A percentile compares a stretch with the other conserved stretches of the same genome.
Conservation (phyloP, 805 yeast species). For the Jamesozyma lodderae region DNA sequence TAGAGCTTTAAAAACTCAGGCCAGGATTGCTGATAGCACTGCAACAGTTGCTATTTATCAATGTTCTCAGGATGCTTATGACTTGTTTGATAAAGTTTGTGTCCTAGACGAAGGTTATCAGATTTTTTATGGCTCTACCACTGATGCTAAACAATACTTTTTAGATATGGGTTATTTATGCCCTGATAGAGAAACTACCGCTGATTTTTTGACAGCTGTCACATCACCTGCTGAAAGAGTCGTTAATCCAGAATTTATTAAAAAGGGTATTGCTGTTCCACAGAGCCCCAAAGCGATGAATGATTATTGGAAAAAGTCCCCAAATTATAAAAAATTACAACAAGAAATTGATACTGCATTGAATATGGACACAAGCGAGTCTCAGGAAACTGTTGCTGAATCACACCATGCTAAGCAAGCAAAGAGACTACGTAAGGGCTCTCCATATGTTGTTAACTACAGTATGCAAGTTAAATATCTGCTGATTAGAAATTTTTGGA, state of each 20-base stretch:
- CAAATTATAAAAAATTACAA: constrained; percentile 33
- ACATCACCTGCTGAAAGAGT: constrained; percentile 46
- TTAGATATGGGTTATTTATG: constrained; percentile 47
- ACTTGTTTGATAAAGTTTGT: constrained; percentile 23
- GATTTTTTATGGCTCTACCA: constrained; percentile 42
- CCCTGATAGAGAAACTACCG: constrained; percentile 50
- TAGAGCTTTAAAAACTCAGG: constrained; percentile 43
- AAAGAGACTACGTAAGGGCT: constrained; percentile 33
- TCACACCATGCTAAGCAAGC: constrained; percentile 43
- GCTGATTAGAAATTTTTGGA: constrained; percentile 36
- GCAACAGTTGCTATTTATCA: constrained; percentile 55
- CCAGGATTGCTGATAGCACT: constrained; percentile 39
- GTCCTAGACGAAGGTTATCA: constrained; percentile 49
- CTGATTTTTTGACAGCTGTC: constrained; percentile 48
- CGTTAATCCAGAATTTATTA: constrained; percentile 33
- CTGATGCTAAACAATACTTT: constrained; percentile 40
- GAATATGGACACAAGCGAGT: background rate
- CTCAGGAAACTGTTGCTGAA: constrained; percentile 10
- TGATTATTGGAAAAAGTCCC: constrained; percentile 40
- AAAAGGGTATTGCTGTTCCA: constrained; percentile 43
- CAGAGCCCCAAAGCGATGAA: constrained; percentile 43
- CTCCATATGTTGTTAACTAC: constrained; percentile 43
- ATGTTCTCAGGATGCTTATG: constrained; percentile 12
- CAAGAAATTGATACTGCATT: constrained; percentile 35
- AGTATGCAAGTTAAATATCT: constrained; percentile 40